Evolutionary conservation across 2,329 filamentous ascomycete genomes (phyloP), one percentile per base, ranked within the genome.

Genomic region (Ophiocordyceps camponoti-floridani): DNA sequence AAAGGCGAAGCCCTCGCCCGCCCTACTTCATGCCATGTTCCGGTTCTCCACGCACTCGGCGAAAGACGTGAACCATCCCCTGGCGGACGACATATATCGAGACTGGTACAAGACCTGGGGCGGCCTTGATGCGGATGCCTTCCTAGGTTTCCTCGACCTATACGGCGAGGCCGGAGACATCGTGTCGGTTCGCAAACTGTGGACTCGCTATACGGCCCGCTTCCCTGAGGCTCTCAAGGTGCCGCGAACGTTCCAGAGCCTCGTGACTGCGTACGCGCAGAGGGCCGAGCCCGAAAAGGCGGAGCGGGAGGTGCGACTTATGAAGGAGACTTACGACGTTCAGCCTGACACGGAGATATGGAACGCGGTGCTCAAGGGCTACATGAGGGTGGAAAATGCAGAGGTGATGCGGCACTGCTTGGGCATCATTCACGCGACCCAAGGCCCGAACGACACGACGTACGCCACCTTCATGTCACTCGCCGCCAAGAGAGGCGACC

Each of bases 301-400:
- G 0, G 62, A 73, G 43, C 58, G 65, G 18, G 72, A 79, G 33
- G 82, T 95, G 48, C 56, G 75, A 42, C 66, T 70, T n/a, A 75
- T 91, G 46, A 56, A 58, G 23, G 52, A 62, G 7, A 66, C 75
- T 43, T 79, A 78, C 53, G 61, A 65, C 1, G 52, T 82, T 14
- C 51, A 64, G 40, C 80, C 79, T 7, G 74, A 77, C 49, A 58
- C 70, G 1, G 57, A 67, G 33, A 76, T 73, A 49, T 94, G 82
- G 80, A 94, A 94, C 55, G 77, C 79, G 19, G 61, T 94, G 27
- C 66, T 96, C 41, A 76, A 80, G 53, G 79, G 82, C 3, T 74
- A 87, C 59, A 69, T 71, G 16, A 77, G 76, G 51, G 72, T 73
- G 1, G 69, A 75, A 42, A 77, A 91, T 55, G 71, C 84, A 40